These are phyloP conservation scores for Rhodotorula sp. DNA, from an alignment of 1,284 basidiomycete species.

Conservation along the genomic window DNA sequence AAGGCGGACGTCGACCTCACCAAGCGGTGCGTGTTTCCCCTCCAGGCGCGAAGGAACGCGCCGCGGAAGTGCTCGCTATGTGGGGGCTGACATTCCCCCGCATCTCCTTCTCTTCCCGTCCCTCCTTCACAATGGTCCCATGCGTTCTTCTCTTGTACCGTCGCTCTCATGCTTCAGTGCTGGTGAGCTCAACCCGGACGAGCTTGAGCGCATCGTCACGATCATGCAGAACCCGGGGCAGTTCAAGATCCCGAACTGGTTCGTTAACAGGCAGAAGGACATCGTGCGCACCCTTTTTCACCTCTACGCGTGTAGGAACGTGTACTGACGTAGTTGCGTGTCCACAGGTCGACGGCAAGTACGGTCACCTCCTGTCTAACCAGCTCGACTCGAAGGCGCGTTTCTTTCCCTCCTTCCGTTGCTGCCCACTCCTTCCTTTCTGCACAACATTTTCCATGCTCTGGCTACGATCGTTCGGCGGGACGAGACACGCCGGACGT, in stretches of 20 bases:
- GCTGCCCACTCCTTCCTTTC: neutral
- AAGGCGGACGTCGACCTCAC: conserved; percentile 99
- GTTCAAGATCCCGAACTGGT: conserved; percentile 99
- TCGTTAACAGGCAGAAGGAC: conserved; percentile 86
- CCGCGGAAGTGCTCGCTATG: neutral
- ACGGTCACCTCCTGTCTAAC: conserved; percentile 92
- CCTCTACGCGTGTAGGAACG: no score
- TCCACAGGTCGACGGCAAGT: conserved; percentile 78
- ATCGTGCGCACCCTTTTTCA: neutral
- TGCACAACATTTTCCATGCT: no score
- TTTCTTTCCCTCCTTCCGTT: neutral
- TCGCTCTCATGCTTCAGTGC: conserved; percentile 59
- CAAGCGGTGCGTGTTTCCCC: conserved; percentile 74
- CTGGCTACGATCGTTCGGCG: no score
- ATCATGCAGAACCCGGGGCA: conserved; percentile 99
- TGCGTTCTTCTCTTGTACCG: neutral
- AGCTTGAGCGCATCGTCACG: conserved; percentile 98
- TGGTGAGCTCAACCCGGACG: conserved; percentile 91
- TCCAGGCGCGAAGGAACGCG: neutral
- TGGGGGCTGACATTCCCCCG: neutral
- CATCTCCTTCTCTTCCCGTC: neutral
- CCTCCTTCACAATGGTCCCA: no score
- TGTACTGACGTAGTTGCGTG: neutral
- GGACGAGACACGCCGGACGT: no score
- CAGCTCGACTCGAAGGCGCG: conserved; percentile 91